Evolutionary conservation across 768 basidiomycete species (phyloP), one percentile per base, ranked within the genome.

Genomic region (Boletellus ananas): DNA sequence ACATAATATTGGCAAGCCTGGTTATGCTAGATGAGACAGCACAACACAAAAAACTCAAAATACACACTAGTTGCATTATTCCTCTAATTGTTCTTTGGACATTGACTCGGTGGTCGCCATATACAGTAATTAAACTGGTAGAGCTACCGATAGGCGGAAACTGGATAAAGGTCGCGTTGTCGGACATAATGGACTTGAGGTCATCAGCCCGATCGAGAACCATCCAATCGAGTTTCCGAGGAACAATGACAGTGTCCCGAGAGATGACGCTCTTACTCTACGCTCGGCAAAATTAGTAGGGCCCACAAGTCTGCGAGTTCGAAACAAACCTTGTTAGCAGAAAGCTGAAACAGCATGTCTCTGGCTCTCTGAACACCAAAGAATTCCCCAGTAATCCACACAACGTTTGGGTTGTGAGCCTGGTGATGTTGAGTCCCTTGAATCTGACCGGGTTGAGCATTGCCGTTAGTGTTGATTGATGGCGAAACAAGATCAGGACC

Each of bases 381-480:
- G 66, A 95, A 96, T 69, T 97, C 95, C 36, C 95, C 95, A 0
- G 95, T 97, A 59, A 99, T 94, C 87, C 90, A 99, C 53, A 98
- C 87, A 18, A 85, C 72, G 64, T 90, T 92, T 51, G 75, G 77
- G 50, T 80, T 82, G 61, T 85, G 79, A 72, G 76, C 68, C 17
- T 58, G 58, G 34, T 50, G 65, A n/a, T 63, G 56, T 23, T 58
- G 63, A 33, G n/a, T 48, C 3, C 50, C 58, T 38, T 56, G 62
- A 11, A 21, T 39, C 42, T 65, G 64, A 6, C 50, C 45, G 17
- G 52, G n/a, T 16, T 73, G 69, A 11, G 70, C 70, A 25, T 73
- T 69, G 17, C 61, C 64, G 36, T 63, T 63, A 43, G 63, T 41
- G 21, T 35, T 69, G 61, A 74, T 74, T 17, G 74, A 67, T 45